phyloP scores from a whole-genome alignment of 1,284 basidiomycete genomes.

The Phellopilus nigrolimitatus region DNA sequence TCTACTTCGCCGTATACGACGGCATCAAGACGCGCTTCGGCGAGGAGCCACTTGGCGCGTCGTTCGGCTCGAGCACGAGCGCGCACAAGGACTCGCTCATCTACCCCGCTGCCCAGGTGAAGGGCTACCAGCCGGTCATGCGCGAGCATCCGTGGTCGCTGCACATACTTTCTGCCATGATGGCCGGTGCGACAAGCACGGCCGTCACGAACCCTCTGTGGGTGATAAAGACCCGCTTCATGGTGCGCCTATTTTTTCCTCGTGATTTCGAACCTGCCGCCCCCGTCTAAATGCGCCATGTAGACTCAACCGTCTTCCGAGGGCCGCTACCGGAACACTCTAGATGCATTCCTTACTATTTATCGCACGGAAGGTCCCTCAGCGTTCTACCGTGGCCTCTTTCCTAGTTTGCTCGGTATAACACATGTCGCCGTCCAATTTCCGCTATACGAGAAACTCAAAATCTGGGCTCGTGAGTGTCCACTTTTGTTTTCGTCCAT shows the following conservation, averaged over 20 bases:
- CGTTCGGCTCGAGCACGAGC: slow-evolving; percentile 15
- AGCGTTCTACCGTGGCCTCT: slow-evolving; percentile 88
- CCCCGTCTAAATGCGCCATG: slow-evolving; percentile 3
- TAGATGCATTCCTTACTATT: slow-evolving; percentile 83
- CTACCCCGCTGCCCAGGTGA: slow-evolving; percentile 76
- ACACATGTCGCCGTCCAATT: slow-evolving; percentile 93
- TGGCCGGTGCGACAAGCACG: slow-evolving; percentile 86
- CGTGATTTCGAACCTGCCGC: not conserved
- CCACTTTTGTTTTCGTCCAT: slow-evolving; percentile 1
- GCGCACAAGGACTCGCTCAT: slow-evolving; percentile 34
- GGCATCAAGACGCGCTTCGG: slow-evolving; percentile 83
- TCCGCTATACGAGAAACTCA: slow-evolving; percentile 91
- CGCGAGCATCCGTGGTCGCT: slow-evolving; percentile 78
- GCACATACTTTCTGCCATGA: slow-evolving; percentile 91
- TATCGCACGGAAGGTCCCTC: slow-evolving; percentile 78
- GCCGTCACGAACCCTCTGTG: slow-evolving; percentile 90
- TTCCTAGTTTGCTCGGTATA: slow-evolving; percentile 87
- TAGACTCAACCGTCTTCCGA: slow-evolving; percentile 77
- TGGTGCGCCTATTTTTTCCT: slow-evolving; percentile 55
- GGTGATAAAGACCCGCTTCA: slow-evolving; percentile 97
- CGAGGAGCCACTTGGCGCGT: slow-evolving; percentile 46
- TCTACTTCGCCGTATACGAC: slow-evolving; percentile 98
- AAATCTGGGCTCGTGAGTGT: slow-evolving; percentile 73
- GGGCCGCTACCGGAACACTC: slow-evolving; percentile 77
- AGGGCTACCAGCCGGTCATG: slow-evolving; percentile 72